phyloP scores from a whole-genome alignment of 2,329 filamentous ascomycete species.

The Grosmannia serpens region DNA sequence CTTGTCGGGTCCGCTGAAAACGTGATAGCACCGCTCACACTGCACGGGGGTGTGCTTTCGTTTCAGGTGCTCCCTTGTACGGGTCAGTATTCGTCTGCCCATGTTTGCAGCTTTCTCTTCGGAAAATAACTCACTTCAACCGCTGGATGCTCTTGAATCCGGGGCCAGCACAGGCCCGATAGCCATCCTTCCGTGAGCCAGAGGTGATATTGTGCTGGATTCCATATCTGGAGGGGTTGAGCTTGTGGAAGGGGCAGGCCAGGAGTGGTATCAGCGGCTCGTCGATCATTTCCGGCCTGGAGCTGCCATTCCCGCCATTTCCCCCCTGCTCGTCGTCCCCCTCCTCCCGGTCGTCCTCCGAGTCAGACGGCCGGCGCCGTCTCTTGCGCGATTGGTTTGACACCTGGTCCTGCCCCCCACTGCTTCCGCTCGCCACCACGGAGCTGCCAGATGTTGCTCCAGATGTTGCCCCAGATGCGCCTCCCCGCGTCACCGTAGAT shows the following conservation, averaged over 20 bases:
- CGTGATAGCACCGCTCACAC: constrained; percentile 17
- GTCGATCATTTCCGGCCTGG: background rate
- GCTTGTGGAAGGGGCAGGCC: constrained; percentile 18
- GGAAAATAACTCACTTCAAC: constrained; percentile 14
- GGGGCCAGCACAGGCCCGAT: constrained; percentile 17
- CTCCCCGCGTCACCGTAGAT: background rate
- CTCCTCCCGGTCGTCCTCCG: constrained; percentile 9
- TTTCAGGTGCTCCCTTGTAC: constrained; percentile 16
- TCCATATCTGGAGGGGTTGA: constrained; percentile 16
- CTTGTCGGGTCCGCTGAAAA: constrained; percentile 11
- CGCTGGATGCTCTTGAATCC: constrained; percentile 18
- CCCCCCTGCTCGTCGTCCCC: constrained; percentile 11
- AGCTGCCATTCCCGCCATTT: constrained; percentile 1
- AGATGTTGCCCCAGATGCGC: background rate
- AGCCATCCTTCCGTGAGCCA: constrained; percentile 11
- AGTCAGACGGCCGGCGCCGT: constrained; percentile 9
- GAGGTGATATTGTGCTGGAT: constrained; percentile 12
- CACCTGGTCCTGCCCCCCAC: constrained; percentile 1
- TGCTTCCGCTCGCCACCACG: background rate
- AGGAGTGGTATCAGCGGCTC: constrained; percentile 7
- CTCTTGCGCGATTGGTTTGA: constrained; percentile 10
- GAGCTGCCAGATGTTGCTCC: background rate
- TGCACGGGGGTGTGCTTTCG: constrained; percentile 17
- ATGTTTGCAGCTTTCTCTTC: background rate
- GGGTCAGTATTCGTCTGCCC: background rate